phyloP scores from a whole-genome alignment of 2,329 filamentous ascomycete genomes.

The Dendrostoma leiphaemia region DNA sequence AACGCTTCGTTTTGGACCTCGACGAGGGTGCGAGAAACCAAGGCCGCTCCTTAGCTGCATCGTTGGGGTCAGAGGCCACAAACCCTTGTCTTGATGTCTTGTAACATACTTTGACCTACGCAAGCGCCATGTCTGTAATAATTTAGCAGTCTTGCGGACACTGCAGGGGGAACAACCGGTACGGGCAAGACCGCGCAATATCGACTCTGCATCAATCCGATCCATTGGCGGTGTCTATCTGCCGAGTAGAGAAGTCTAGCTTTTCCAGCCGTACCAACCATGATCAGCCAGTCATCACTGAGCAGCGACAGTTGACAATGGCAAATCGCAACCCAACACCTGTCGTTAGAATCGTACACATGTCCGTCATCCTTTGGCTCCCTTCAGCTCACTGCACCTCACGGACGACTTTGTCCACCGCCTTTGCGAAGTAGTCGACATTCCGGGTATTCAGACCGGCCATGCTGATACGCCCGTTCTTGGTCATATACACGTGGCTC shows the following conservation, averaged over 20 bases:
- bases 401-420: conserved; percentile 80
- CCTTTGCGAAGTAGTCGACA: conserved; percentile 88
- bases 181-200: too few relatives aligned
- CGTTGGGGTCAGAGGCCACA: too few relatives aligned
- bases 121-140: too few relatives aligned
- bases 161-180: too few relatives aligned
- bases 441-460: conserved; percentile 93
- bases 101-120: too few relatives aligned
- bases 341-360: neutral
- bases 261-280: neutral
- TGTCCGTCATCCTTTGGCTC: neutral
- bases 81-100: too few relatives aligned
- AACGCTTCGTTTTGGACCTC: too few relatives aligned
- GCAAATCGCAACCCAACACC: neutral
- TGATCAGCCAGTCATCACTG: neutral
- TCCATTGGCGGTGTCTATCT: neutral
- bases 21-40: too few relatives aligned
- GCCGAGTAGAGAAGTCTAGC: neutral
- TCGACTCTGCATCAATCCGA: neutral
- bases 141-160: too few relatives aligned
- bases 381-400: conserved; percentile 35
- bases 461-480: conserved; percentile 98
- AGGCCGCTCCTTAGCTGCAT: too few relatives aligned
- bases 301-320: neutral
- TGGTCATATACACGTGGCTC: conserved; percentile 86